These are phyloP conservation scores for Parietaria judaica DNA, from an alignment of 306 rosid genomes.

Conservation along the genomic window DNA sequence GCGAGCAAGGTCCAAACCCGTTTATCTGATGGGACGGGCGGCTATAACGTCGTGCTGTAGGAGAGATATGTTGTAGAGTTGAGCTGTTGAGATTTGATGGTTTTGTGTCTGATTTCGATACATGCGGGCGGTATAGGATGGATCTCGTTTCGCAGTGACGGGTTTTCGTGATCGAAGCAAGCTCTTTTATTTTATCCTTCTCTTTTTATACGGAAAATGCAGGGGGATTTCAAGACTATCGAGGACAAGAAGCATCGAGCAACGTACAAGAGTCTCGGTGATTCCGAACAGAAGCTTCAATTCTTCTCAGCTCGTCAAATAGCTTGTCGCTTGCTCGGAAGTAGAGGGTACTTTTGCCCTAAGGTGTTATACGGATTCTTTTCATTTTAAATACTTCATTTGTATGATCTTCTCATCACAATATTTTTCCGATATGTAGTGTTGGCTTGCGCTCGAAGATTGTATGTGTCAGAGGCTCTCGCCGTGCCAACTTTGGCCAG, in stretches of 20 bases:
- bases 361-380: slow-evolving; percentile 72
- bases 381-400: too few species aligned
- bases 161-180: too few species aligned
- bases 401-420: too few species aligned
- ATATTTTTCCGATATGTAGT: slow-evolving; percentile 33
- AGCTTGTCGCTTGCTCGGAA: slow-evolving; percentile 91
- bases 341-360: slow-evolving; percentile 87
- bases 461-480: slow-evolving; percentile 69
- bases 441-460: slow-evolving; percentile 89
- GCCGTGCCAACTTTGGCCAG: slow-evolving; percentile 43
- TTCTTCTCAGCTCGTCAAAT: slow-evolving; percentile 86
- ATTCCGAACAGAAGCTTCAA: slow-evolving; percentile 68
- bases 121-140: too few species aligned
- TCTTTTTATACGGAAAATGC: slow-evolving; percentile 1
- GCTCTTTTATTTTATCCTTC: background rate
- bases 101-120: too few species aligned
- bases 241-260: slow-evolving; percentile 90
- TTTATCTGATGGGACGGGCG: too few species aligned
- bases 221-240: slow-evolving; percentile 52
- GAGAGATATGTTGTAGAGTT: too few species aligned
- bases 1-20: too few species aligned
- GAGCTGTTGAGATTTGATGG: too few species aligned
- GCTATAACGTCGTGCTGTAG: too few species aligned
- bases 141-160: too few species aligned
- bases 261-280: slow-evolving; percentile 58